These are phyloP conservation scores for Hymenotorrendiella dingleyae DNA, from an alignment of 2,329 filamentous ascomycete genomes.

Conservation along the genomic window DNA sequence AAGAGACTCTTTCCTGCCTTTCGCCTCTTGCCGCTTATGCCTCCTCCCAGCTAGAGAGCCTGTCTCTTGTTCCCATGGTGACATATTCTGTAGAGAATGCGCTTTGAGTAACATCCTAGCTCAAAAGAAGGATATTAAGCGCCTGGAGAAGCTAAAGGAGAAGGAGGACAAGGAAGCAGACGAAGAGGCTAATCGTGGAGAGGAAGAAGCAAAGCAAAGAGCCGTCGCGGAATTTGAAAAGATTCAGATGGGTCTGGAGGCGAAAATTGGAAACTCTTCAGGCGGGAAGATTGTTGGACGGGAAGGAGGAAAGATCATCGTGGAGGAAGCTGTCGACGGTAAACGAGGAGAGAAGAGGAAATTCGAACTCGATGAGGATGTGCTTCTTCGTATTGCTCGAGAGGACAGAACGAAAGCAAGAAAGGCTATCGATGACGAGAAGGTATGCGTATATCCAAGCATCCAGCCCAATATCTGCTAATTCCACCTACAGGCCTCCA, in stretches of 20 bases:
- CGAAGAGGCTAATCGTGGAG: conserved; percentile 52
- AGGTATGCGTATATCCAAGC: conserved; percentile 37
- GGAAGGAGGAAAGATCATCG: conserved; percentile 38
- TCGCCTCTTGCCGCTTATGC: conserved; percentile 83
- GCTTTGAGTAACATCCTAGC: conserved; percentile 84
- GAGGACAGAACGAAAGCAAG: conserved; percentile 67
- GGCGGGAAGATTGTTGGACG: conserved; percentile 35
- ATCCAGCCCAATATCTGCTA: neutral
- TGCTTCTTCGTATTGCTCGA: conserved; percentile 62
- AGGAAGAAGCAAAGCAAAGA: conserved; percentile 63
- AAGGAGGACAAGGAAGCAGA: conserved; percentile 54
- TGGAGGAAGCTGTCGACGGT: conserved; percentile 30
- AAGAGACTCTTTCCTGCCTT: conserved; percentile 87
- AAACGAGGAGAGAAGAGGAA: conserved; percentile 59
- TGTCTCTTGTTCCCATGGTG: conserved; percentile 76
- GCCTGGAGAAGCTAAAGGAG: conserved; percentile 62
- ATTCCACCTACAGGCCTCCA: conserved; percentile 40
- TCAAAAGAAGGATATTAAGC: conserved; percentile 86
- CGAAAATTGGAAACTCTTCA: conserved; percentile 29
- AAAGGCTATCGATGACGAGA: conserved; percentile 66
- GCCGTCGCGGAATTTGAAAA: conserved; percentile 79
- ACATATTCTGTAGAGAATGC: conserved; percentile 94
- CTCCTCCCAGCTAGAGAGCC: conserved; percentile 75
- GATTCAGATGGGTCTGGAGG: conserved; percentile 63
- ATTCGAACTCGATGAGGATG: conserved; percentile 72